Base-by-base conservation (phyloP, 257 asterid genomes). In the Nyctanthes arbortristis region DNA sequence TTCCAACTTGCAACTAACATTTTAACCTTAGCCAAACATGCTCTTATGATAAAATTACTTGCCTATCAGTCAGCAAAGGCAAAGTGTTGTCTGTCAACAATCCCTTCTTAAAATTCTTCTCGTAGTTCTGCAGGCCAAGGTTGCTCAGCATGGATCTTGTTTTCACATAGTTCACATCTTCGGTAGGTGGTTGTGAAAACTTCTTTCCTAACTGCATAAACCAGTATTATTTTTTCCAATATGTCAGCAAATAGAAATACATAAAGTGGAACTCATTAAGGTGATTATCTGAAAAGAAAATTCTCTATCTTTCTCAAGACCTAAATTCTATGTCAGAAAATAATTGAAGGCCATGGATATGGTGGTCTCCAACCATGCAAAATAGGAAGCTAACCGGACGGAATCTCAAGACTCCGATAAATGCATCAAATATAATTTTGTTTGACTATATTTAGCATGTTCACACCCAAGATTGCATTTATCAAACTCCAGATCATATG, bases 51-150 rank as follows among this genome's bases (percentile, higher is more conserved):
- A 9, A 61, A 39, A 57, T 5, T 7, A 77, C 81, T 75, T 83
- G 75, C 97, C 90, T 84, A 63, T 90, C 97, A 24, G 77, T 88
- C 58, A 90, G 84, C 82, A 90, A 82, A 10, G 96, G 96, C 77
- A 93, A 70, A 24, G 97, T 90, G 84, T 13, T 76, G 77, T 93
- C 98, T 0, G 80, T 85, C 70, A 93, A 77, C 85, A 93, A 64
- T 66, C 98, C 98, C 70, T 54, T 88, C 88, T 90, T 93, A 49
- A 93, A 93, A 80, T 90, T 92, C 85, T 82, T 92, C 83, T 90
- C 98, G 40, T 90, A 92, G 75, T 75, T 85, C 80, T 88, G 90
- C 74, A 93, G 80, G 74, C 97, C 98, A 35, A 93, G 96, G 83
- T 67, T 78, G 63, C 78, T 70, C 24, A 90, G 63, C 83, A 93